Conservation (phyloP, 129 eudicot species). For the Arctium lappa region DNA sequence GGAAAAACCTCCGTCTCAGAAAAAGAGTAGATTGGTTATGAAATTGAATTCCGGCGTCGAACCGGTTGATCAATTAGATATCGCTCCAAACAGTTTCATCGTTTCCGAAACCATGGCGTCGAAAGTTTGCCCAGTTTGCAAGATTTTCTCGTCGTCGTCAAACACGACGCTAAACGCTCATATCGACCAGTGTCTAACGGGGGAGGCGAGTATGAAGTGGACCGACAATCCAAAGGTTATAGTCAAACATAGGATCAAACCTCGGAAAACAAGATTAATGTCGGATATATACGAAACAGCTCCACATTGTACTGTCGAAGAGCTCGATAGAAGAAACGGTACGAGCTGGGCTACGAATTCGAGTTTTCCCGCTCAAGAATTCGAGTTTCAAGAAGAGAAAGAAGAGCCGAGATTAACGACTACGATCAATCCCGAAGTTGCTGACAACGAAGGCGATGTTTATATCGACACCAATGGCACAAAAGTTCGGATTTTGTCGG, state of each 20-base stretch:
- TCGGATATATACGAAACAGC: constrained; percentile 72
- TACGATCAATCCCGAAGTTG: constrained; percentile 24
- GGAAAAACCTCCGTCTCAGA: constrained; percentile 27
- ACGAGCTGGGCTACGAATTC: constrained; percentile 70
- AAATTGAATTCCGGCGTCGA: constrained; percentile 44
- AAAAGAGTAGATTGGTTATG: constrained; percentile 55
- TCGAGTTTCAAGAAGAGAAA: constrained; percentile 27
- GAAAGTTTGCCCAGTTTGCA: constrained; percentile 91
- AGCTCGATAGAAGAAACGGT: constrained; percentile 88
- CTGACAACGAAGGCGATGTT: constrained; percentile 61
- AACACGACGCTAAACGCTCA: constrained; percentile 96
- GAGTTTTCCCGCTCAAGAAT: constrained; percentile 38
- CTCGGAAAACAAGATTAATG: constrained; percentile 65
- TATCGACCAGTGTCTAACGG: constrained; percentile 88
- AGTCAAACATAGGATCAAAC: constrained; percentile 67
- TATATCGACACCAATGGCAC: constrained; percentile 81
- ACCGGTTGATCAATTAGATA: constrained; percentile 35
- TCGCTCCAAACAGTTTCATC: constrained; percentile 15
- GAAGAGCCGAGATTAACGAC: constrained; percentile 18
- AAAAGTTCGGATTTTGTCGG: constrained; percentile 75
- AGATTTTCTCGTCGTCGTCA: constrained; percentile 76
- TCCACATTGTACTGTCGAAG: constrained; percentile 68
- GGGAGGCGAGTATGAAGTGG: constrained; percentile 54
- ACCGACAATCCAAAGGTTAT: constrained; percentile 35
- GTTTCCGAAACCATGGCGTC: constrained; percentile 67